phyloP scores from a whole-genome alignment of 2,329 filamentous ascomycete species.

The Microdochium nivale region DNA sequence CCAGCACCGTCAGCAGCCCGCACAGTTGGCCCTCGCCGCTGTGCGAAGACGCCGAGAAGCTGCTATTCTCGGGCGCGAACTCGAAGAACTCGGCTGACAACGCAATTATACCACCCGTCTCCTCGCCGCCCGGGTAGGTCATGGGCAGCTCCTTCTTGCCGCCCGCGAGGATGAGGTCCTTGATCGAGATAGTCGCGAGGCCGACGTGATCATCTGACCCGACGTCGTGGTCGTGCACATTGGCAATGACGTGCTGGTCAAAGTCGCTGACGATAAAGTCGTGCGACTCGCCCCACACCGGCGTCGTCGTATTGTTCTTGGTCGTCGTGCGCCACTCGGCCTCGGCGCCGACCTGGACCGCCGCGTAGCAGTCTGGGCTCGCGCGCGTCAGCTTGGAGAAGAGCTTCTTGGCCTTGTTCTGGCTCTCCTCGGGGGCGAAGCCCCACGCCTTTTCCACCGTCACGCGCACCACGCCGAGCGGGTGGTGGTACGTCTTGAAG shows the following conservation, averaged over 20 bases:
- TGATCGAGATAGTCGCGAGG: slow-evolving; percentile 19
- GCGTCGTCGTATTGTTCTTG: slow-evolving; percentile 30
- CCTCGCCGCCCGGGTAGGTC: slow-evolving; percentile 10
- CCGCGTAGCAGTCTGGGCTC: slow-evolving; percentile 36
- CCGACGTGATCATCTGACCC: slow-evolving; percentile 41
- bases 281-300: slow-evolving; percentile 37
- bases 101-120: slow-evolving; percentile 6
- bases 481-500: slow-evolving; percentile 36
- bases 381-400: slow-evolving; percentile 34
- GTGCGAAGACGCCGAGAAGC: slow-evolving; percentile 17
- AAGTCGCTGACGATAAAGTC: slow-evolving; percentile 36
- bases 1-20: slow-evolving; percentile 32
- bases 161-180: slow-evolving; percentile 26
- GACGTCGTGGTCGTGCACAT: slow-evolving; percentile 34
- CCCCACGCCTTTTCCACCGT: slow-evolving; percentile 31
- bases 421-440: slow-evolving; percentile 26
- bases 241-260: slow-evolving; percentile 30
- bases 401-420: slow-evolving; percentile 26
- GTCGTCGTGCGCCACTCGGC: slow-evolving; percentile 31
- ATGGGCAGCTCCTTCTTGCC: slow-evolving; percentile 23
- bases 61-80: slow-evolving; percentile 24
- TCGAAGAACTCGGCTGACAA: slow-evolving; percentile 30
- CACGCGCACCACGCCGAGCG: slow-evolving; percentile 31
- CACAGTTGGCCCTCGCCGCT: slow-evolving; percentile 21
- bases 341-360: slow-evolving; percentile 32